phyloP scores from a whole-genome alignment of 2,329 filamentous ascomycete genomes.

The Berkeleyomyces basicola region DNA sequence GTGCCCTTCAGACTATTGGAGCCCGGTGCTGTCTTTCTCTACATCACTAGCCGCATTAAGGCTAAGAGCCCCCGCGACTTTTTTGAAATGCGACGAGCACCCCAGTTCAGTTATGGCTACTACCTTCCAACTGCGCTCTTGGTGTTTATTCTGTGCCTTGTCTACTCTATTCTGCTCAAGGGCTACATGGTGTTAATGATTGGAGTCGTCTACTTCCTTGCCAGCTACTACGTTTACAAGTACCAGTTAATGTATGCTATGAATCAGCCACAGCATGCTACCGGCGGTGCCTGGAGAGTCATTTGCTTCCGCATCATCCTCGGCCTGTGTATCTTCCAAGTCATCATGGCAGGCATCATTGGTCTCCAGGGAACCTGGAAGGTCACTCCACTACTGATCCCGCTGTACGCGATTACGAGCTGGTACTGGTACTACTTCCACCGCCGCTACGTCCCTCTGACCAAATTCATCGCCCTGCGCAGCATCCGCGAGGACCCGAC shows the following conservation, averaged over 20 bases:
- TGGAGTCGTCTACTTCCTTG: slow-evolving; percentile 65
- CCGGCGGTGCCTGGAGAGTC: slow-evolving; percentile 88
- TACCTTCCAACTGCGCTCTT: slow-evolving; percentile 85
- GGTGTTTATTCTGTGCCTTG: slow-evolving; percentile 85
- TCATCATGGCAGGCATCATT: slow-evolving; percentile 78
- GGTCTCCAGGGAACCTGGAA: slow-evolving; percentile 58
- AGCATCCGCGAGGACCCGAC: slow-evolving; percentile 51
- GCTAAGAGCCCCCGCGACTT: slow-evolving; percentile 84
- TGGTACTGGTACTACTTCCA: slow-evolving; percentile 82
- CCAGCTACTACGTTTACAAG: slow-evolving; percentile 84
- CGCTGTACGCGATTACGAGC: slow-evolving; percentile 61
- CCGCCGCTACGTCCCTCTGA: slow-evolving; percentile 70
- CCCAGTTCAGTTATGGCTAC: slow-evolving; percentile 88
- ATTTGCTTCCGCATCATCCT: slow-evolving; percentile 85
- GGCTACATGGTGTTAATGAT: slow-evolving; percentile 71
- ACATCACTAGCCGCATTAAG: slow-evolving; percentile 60
- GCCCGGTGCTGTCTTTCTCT: slow-evolving; percentile 69
- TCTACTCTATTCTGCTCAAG: slow-evolving; percentile 72
- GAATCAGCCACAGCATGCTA: slow-evolving; percentile 91
- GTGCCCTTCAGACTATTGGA: slow-evolving; percentile 86
- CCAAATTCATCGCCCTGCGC: slow-evolving; percentile 78
- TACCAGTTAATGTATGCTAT: slow-evolving; percentile 97
- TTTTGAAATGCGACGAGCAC: slow-evolving; percentile 63
- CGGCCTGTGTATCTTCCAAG: slow-evolving; percentile 73
- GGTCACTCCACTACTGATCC: slow-evolving; percentile 54